These are phyloP conservation scores for Eucalyptus polybractea DNA, from an alignment of 345 rosid species.

Conservation along the genomic window DNA sequence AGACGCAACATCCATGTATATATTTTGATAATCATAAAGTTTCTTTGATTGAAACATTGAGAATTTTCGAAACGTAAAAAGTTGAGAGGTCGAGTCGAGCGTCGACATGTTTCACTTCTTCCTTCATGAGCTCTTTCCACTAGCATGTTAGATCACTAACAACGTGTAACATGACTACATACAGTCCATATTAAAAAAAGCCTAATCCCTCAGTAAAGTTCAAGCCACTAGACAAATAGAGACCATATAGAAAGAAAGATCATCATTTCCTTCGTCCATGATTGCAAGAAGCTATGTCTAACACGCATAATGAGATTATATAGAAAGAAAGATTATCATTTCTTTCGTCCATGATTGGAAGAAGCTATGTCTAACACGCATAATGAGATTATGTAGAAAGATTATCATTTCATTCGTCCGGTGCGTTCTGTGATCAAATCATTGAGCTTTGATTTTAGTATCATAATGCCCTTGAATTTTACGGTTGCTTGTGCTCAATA, in stretches of 20 bases:
- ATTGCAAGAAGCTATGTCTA: background rate
- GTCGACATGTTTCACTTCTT: background rate
- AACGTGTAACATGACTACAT: background rate
- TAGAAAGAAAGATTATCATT: background rate
- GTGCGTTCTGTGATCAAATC: no score
- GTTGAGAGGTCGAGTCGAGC: background rate
- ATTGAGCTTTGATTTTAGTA: no score
- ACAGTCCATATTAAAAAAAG: background rate
- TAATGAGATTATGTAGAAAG: no score
- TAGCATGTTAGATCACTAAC: background rate
- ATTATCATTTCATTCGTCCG: no score
- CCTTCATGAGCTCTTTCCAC: background rate
- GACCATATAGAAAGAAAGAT: background rate
- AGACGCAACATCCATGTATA: no score
- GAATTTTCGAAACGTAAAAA: accelerated
- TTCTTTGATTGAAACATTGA: background rate
- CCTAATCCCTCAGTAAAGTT: no score
- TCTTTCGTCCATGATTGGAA: background rate
- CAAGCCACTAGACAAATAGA: background rate
- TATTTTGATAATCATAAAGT: background rate
- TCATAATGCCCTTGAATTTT: no score
- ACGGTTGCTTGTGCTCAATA: no score
- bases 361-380: background rate
- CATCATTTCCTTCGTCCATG: no score
- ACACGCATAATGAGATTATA: background rate